Base-by-base conservation (phyloP, 345 rosid species). In the Gossypium sturtianum region DNA sequence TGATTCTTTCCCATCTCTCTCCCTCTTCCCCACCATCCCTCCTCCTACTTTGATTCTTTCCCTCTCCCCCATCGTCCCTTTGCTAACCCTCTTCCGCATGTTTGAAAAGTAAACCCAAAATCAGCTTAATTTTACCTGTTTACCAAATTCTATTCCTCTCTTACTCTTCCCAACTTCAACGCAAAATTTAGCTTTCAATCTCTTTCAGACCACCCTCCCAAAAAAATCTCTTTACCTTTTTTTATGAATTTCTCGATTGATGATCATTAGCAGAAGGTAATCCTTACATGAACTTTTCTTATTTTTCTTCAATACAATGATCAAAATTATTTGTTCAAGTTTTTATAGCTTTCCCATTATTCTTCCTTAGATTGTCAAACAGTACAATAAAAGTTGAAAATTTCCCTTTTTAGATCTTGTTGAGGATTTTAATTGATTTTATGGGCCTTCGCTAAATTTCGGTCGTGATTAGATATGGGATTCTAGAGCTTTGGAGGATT, bases 251-350 rank as follows among this genome's bases (percentile, higher is more conserved):
- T 66, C 70, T 17, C 15, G 34, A 12, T 73, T 8, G 29, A 12
- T 51, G 67, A 62, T 69, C 56, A 54, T 63, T 20, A 25, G 17
- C 19, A 72, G 17, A 9, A 71, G 76, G 83, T 80, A 77, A 70
- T 66, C 54, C 29, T 67, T 60, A 25, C 15, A 15, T 41, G 16
- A 3, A 10, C 12, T 47, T 43, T 48, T 45, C 44, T 64, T 13
- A 47, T 66, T 12, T 44, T 59, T 22, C 69, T 60, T 16, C 60
- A 12, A 7, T 52, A 7, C 20, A 8, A 1, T 59, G 9, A 51
- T 19, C 2, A 7, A 11, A 27, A 12, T 44, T 49, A 19, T 12
- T 34, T 62, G 7, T 63, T 54, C 17, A 9, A 16, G 4, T 52
- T 65, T 53, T 54, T 52, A 3, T 9, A 41, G 12, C 23, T 29